Percentiles rank a stretch among this genome's conserved stretches.
phyloP scores from a whole-genome alignment of 768 basidiomycete genomes.

The Termitomyces titanicus region DNA sequence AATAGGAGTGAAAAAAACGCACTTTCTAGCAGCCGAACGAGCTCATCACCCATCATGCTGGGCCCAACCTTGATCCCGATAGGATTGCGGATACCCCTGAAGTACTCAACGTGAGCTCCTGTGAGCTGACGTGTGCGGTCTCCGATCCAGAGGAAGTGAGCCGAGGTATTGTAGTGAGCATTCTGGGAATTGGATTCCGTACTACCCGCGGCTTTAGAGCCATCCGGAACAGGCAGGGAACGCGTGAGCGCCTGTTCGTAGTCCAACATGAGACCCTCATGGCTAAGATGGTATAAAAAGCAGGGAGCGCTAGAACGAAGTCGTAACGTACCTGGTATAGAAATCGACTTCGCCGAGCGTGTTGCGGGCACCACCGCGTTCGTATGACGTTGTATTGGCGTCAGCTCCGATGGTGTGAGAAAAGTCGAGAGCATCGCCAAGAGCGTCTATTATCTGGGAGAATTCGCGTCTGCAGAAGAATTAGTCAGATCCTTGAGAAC shows the following conservation, averaged over 20 bases:
- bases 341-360: slow-evolving; percentile 88
- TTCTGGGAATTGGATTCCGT: slow-evolving; percentile 15
- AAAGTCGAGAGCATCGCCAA: slow-evolving; percentile 93
- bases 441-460: slow-evolving; percentile 75
- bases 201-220: not conserved
- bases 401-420: slow-evolving; percentile 83
- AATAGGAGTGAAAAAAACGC: slow-evolving; percentile 18
- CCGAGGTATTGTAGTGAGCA: slow-evolving; percentile 84
- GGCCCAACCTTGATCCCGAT: slow-evolving; percentile 98
- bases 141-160: slow-evolving; percentile 96
- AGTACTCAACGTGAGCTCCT: slow-evolving; percentile 95
- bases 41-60: slow-evolving; percentile 73
- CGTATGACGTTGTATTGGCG: slow-evolving; percentile 46
- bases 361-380: slow-evolving; percentile 66
- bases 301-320: not conserved
- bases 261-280: slow-evolving; percentile 89
- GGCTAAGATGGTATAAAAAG: slow-evolving; percentile 38
- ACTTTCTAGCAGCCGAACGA: slow-evolving; percentile 76
- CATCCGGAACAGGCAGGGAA: slow-evolving; percentile 40
- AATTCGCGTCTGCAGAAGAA: slow-evolving; percentile 61
- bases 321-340: slow-evolving; percentile 69
- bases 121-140: slow-evolving; percentile 90
- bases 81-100: slow-evolving; percentile 87
- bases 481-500: not conserved
- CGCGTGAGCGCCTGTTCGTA: slow-evolving; percentile 94